Evolutionary conservation across 768 basidiomycete species (phyloP).

Genomic region (Trametes coccinea): DNA sequence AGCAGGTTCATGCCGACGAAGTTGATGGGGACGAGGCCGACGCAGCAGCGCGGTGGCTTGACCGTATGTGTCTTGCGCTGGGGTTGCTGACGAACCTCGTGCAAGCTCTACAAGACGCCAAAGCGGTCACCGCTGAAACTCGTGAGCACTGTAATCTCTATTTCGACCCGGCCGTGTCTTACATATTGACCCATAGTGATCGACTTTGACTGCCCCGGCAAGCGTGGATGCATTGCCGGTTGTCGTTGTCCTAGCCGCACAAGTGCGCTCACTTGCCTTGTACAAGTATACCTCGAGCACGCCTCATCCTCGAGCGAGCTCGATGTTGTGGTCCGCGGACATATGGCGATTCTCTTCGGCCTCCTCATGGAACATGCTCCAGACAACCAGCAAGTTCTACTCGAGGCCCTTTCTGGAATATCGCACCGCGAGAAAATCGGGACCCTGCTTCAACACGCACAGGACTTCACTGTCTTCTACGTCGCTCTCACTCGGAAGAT

Average conservation of each 20-base stretch:
- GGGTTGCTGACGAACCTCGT: constrained; percentile 78
- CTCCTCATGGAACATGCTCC: constrained; percentile 41
- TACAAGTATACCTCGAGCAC: constrained; percentile 48
- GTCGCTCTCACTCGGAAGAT: constrained; percentile 35
- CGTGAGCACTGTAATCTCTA: constrained; percentile 42
- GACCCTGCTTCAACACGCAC: constrained; percentile 38
- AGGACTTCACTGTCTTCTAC: constrained; percentile 45
- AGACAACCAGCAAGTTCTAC: constrained; percentile 35
- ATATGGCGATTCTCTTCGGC: constrained; percentile 74
- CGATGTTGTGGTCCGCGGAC: constrained; percentile 61
- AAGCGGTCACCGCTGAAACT: constrained; percentile 45
- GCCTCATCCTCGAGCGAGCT: constrained; percentile 32
- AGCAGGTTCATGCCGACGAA: constrained; percentile 18
- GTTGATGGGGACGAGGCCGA: constrained; percentile 27
- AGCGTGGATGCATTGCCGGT: constrained; percentile 47
- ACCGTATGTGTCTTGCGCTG: constrained; percentile 71
- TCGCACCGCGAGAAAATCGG: constrained; percentile 33
- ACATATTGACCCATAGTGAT: constrained; percentile 41
- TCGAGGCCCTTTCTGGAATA: constrained; percentile 39
- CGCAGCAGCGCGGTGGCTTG: constrained; percentile 49
- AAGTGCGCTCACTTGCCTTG: constrained; percentile 53
- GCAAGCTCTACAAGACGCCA: constrained; percentile 54
- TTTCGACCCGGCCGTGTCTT: neutral
- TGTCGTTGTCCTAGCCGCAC: constrained; percentile 54
- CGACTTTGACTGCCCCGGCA: constrained; percentile 51